Conservation (phyloP, 1,284 basidiomycete genomes). For the Cronartium ribicola region DNA sequence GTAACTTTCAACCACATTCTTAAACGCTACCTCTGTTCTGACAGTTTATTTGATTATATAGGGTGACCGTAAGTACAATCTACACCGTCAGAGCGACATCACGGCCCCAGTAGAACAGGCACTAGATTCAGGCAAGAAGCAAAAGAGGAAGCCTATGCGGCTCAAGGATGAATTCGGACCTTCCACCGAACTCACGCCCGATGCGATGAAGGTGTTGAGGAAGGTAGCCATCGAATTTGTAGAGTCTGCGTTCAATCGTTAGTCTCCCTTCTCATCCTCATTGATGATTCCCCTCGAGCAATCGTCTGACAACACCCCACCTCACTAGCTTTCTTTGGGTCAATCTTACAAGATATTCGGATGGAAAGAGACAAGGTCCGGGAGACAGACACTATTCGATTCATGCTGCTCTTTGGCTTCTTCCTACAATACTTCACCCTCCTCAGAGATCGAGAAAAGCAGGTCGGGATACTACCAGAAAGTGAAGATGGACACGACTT, state of each 20-base stretch:
- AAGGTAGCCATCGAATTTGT: conserved; percentile 67
- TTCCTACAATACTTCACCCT: conserved; percentile 79
- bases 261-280: conserved; percentile 50
- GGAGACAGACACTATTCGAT: conserved; percentile 79
- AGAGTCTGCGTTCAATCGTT: conserved; percentile 78
- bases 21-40: no score
- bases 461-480: conserved; percentile 46
- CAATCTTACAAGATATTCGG: conserved; percentile 82
- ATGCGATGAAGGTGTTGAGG: conserved; percentile 66
- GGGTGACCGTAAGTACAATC: conserved; percentile 57
- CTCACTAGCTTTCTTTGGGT: conserved; percentile 68
- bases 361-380: conserved; percentile 82
- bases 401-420: conserved; percentile 78
- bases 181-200: conserved; percentile 62
- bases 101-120: conserved; percentile 67
- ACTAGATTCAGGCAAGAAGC: conserved; percentile 72
- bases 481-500: conserved; percentile 60
- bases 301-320: conserved; percentile 7
- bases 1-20: conserved; percentile 42
- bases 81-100: conserved; percentile 79
- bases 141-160: conserved; percentile 61
- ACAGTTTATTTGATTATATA: conserved; percentile 37
- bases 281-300: not conserved
- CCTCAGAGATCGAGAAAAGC: conserved; percentile 46
- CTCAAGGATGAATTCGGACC: conserved; percentile 58